Percentiles rank a stretch among this genome's conserved stretches.
Evolutionary conservation across 805 yeast genomes (phyloP).

Genomic region (Kazachstania psychrophila): DNA sequence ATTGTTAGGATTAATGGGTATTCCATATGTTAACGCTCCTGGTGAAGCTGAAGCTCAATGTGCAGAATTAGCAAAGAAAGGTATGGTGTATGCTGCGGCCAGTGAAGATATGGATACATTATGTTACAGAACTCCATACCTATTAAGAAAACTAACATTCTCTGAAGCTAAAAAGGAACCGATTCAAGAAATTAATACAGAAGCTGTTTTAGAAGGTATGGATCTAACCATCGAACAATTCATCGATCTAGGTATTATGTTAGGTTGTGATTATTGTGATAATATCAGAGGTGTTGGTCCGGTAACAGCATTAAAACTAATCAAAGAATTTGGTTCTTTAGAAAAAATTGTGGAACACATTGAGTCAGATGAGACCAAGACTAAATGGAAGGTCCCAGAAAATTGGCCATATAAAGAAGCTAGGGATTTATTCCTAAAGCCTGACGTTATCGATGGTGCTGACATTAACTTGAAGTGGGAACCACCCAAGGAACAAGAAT

Average conservation of each 20-base stretch:
- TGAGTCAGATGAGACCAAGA: conserved; percentile 35
- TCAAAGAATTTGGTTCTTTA: conserved; percentile 72
- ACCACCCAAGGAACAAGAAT: conserved; percentile 79
- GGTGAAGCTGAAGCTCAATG: conserved; percentile 99
- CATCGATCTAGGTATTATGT: conserved; percentile 81
- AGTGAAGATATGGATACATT: conserved; percentile 98
- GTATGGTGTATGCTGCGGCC: conserved; percentile 94
- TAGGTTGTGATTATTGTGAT: conserved; percentile 97
- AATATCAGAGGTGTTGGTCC: conserved; percentile 95
- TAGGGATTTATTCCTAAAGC: conserved; percentile 68
- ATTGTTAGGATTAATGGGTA: conserved; percentile 80
- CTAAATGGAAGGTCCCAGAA: conserved; percentile 80
- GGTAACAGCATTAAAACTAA: conserved; percentile 80
- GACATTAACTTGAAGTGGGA: conserved; percentile 73
- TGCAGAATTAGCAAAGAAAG: conserved; percentile 81
- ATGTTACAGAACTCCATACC: conserved; percentile 77
- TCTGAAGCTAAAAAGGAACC: conserved; percentile 92
- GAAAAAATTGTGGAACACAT: conserved; percentile 68
- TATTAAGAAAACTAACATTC: conserved; percentile 84
- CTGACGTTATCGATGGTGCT: conserved; percentile 61
- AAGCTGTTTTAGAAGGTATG: conserved; percentile 62
- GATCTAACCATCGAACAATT: conserved; percentile 67
- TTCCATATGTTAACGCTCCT: conserved; percentile 89
- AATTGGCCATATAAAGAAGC: conserved; percentile 92
- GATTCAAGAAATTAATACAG: conserved; percentile 69